A percentile compares a stretch with the other conserved stretches of the same genome.
Evolutionary conservation across 495 filamentous ascomycete genomes (phyloP).

Genomic region (Aspergillus ostianus): DNA sequence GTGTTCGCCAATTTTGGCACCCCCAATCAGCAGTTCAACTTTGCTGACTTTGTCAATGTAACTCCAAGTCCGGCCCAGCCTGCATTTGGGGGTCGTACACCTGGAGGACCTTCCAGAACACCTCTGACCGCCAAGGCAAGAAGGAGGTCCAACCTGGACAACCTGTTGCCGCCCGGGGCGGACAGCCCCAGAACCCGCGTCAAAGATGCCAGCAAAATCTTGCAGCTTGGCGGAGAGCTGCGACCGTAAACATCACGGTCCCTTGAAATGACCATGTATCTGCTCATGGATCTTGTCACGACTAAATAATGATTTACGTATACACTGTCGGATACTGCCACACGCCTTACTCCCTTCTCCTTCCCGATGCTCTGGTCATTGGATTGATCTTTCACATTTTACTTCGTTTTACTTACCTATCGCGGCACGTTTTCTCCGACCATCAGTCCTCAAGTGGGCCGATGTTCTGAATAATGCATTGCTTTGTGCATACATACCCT

Average conservation of each 20-base stretch:
- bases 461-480: constrained; percentile 10
- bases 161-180: constrained; percentile 51
- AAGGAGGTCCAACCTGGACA: constrained; percentile 67
- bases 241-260: constrained; percentile 25
- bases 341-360: constrained; percentile 20
- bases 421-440: neutral
- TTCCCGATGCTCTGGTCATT: constrained; percentile 2
- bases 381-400: neutral
- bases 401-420: neutral
- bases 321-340: constrained; percentile 27
- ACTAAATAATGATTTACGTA: constrained; percentile 36
- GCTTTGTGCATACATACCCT: constrained; percentile 21
- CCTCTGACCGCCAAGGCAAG: constrained; percentile 54
- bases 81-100: constrained; percentile 64
- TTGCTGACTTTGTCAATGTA: constrained; percentile 95
- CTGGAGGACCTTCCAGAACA: constrained; percentile 57
- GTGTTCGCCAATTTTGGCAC: constrained; percentile 58
- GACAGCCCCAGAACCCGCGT: constrained; percentile 33
- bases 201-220: constrained; percentile 33
- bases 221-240: constrained; percentile 47
- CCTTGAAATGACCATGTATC: constrained; percentile 12
- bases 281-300: constrained; percentile 27
- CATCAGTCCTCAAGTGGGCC: neutral
- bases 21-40: constrained; percentile 76
- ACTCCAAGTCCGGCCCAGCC: constrained; percentile 92